These are phyloP conservation scores for Seminavis robusta DNA, from an alignment of 108 stramenopile genomes.

Conservation along the genomic window DNA sequence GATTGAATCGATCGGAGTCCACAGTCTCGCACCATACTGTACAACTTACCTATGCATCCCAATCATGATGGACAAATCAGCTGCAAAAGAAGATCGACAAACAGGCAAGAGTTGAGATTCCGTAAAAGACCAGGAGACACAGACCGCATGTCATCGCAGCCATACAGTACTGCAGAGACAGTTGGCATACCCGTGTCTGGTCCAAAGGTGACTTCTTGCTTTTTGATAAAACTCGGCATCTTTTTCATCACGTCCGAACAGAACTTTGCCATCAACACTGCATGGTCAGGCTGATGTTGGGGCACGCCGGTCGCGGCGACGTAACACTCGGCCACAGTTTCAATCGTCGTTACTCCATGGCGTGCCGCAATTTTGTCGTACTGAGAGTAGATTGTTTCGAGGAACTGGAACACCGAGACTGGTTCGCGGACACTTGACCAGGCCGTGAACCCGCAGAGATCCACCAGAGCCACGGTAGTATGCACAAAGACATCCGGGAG, in stretches of 20 bases:
- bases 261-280: too few species aligned
- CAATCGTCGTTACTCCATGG: slow-evolving; percentile 10
- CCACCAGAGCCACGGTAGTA: slow-evolving; percentile 15
- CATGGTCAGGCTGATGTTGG: too few species aligned
- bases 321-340: too few species aligned
- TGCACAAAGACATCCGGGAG: slow-evolving; percentile 15
- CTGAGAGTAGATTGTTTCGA: slow-evolving; percentile 9
- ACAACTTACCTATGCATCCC: too few species aligned
- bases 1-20: too few species aligned
- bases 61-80: slow-evolving; percentile 5
- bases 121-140: too few species aligned
- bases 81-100: too few species aligned
- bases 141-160: too few species aligned
- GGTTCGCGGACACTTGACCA: slow-evolving; percentile 10
- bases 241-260: slow-evolving; percentile 2
- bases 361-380: slow-evolving; percentile 5
- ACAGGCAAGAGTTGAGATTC: too few species aligned
- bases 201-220: slow-evolving; percentile 3
- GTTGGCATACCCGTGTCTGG: slow-evolving; percentile 9
- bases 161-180: too few species aligned
- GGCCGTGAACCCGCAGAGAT: slow-evolving; percentile 13
- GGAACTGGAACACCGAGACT: neutral
- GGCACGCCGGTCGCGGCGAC: too few species aligned
- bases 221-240: slow-evolving; percentile 2
- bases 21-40: too few species aligned